These are phyloP conservation scores for Spinacia oleracea DNA, from an alignment of 179 eudicot species.

Conservation along the genomic window DNA sequence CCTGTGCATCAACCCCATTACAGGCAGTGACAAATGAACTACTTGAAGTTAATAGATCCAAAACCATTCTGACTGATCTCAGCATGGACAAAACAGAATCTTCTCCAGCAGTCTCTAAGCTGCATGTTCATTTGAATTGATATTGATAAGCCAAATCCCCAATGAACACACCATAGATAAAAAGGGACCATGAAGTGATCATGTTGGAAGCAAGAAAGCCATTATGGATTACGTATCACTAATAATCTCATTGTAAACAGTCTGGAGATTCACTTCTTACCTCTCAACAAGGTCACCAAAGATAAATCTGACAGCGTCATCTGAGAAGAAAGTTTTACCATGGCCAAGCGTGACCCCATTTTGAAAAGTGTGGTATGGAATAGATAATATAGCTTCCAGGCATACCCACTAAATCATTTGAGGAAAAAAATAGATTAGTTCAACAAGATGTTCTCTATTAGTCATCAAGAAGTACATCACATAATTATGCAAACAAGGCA, in stretches of 20 bases:
- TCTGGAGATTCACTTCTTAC: constrained; percentile 37
- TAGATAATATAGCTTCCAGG: constrained; percentile 68
- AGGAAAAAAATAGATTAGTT: constrained; percentile 14
- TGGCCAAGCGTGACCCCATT: constrained; percentile 45
- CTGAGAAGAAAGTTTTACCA: constrained; percentile 51
- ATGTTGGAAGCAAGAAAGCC: constrained; percentile 1
- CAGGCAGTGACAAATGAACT: constrained; percentile 44
- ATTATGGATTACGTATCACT: neutral
- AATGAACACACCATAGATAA: neutral
- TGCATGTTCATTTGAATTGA: constrained; percentile 38
- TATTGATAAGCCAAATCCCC: constrained; percentile 5
- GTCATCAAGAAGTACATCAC: neutral
- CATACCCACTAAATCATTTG: constrained; percentile 75
- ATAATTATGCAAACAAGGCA: neutral
- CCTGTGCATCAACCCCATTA: constrained; percentile 63
- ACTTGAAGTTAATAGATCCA: constrained; percentile 61
- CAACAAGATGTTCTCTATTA: neutral
- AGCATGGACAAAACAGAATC: constrained; percentile 80
- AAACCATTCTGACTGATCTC: constrained; percentile 71
- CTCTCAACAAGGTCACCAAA: constrained; percentile 83
- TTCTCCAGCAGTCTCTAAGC: constrained; percentile 98
- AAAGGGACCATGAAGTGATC: neutral
- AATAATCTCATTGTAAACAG: neutral
- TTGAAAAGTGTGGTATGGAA: constrained; percentile 50
- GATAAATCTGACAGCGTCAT: constrained; percentile 44